Evolutionary conservation across 2,329 filamentous ascomycete species (phyloP).

Genomic region (Hymenotorrendiella dingleyae): DNA sequence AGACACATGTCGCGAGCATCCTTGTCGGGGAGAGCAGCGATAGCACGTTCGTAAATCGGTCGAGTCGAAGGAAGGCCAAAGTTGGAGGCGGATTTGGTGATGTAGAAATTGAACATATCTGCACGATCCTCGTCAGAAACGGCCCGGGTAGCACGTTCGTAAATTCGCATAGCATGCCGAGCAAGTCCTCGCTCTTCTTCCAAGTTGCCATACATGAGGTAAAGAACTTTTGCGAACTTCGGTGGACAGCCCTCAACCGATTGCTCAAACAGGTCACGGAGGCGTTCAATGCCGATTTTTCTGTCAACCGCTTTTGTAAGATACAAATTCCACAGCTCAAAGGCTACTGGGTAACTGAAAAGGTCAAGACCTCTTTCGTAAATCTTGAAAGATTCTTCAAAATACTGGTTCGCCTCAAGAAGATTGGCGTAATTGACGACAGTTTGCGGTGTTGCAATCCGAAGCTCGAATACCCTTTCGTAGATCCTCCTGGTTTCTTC

Average conservation of each 20-base stretch:
- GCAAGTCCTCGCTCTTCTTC: constrained; percentile 94
- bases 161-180: constrained; percentile 96
- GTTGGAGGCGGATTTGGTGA: constrained; percentile 96
- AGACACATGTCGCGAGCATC: constrained; percentile 98
- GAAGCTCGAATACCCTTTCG: constrained; percentile 94
- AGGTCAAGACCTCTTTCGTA: constrained; percentile 94
- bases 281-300: constrained; percentile 88
- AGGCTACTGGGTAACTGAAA: constrained; percentile 97
- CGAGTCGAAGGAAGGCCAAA: constrained; percentile 93
- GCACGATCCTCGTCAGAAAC: constrained; percentile 91
- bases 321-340: constrained; percentile 98
- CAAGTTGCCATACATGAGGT: constrained; percentile 96
- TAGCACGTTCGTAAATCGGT: constrained; percentile 93
- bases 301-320: constrained; percentile 95
- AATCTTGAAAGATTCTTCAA: constrained; percentile 95
- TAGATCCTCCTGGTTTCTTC: constrained; percentile 94
- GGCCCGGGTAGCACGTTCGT: constrained; percentile 90
- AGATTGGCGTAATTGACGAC: constrained; percentile 98
- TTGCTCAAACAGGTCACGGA: constrained; percentile 95
- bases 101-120: constrained; percentile 99
- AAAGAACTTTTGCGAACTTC: constrained; percentile 92
- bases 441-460: constrained; percentile 95
- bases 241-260: constrained; percentile 91
- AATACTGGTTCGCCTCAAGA: constrained; percentile 90
- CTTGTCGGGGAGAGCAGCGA: constrained; percentile 83